Conservation (phyloP, 768 basidiomycete genomes). For the Amanita rimosa region DNA sequence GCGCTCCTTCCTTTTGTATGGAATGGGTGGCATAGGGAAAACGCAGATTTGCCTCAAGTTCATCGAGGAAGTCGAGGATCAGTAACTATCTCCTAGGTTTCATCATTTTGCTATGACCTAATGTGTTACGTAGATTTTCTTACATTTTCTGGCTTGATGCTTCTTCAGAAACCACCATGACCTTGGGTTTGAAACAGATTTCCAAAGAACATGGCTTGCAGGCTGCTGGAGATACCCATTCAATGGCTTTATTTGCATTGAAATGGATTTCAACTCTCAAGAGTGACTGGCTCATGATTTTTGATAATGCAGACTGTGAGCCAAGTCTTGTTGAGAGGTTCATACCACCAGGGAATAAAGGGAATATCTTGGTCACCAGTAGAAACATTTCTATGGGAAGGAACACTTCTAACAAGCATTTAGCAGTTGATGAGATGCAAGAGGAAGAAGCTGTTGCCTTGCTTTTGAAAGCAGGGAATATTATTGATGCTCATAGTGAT, state of each 20-base stretch:
- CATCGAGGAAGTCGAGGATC: not conserved
- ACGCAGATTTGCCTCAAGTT: constrained; percentile 4
- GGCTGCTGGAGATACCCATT: not conserved
- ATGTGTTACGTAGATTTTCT: constrained; percentile 9
- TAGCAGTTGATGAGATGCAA: constrained; percentile 10
- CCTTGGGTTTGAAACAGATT: constrained; percentile 1
- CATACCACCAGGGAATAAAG: constrained; percentile 10
- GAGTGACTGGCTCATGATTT: constrained; percentile 11
- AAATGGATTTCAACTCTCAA: constrained; percentile 9
- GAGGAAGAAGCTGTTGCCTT: constrained; percentile 10
- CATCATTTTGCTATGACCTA: constrained; percentile 3
- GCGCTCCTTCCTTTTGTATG: constrained; percentile 10
- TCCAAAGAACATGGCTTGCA: constrained; percentile 1
- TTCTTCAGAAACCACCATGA: constrained; percentile 10
- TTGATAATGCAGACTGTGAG: constrained; percentile 12
- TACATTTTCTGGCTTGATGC: constrained; percentile 16
- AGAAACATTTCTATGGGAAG: constrained; percentile 8
- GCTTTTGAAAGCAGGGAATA: constrained; percentile 10
- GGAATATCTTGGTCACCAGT: constrained; percentile 13
- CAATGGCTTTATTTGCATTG: constrained; percentile 2
- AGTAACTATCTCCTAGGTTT: not conserved
- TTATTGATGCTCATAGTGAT: not conserved
- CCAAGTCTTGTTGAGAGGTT: constrained; percentile 5
- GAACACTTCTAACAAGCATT: not conserved
- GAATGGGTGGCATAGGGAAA: constrained; percentile 10